Percentiles rank a stretch among this genome's conserved stretches.
Evolutionary conservation across 2,329 filamentous ascomycete genomes (phyloP).

Genomic region (Aspergillus sergii): DNA sequence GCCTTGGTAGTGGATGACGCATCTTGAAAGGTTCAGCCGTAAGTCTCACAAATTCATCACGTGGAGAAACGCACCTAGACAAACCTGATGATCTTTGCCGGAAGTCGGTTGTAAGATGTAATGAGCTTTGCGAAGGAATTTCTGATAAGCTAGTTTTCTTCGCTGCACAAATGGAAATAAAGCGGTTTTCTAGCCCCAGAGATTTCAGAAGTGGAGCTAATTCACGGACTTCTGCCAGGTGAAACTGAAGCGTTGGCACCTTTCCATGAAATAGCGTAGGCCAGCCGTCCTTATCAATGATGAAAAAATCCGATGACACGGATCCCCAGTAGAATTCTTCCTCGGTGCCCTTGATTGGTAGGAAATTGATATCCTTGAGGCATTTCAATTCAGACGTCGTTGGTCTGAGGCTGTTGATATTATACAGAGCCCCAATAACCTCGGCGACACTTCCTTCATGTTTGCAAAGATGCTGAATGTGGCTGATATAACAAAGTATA

Average conservation of each 20-base stretch:
- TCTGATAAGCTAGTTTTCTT: background rate
- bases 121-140: background rate
- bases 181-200: conserved; percentile 2
- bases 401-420: background rate
- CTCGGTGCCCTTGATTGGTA: background rate
- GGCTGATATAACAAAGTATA: background rate
- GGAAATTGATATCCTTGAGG: background rate
- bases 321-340: background rate
- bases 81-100: background rate
- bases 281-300: conserved; percentile 10
- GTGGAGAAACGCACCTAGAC: background rate
- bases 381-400: background rate
- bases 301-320: conserved; percentile 3
- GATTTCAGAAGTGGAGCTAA: conserved; percentile 3
- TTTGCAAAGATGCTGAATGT: background rate
- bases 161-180: background rate
- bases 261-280: background rate
- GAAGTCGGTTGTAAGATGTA: conserved; percentile 5
- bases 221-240: background rate
- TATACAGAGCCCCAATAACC: background rate
- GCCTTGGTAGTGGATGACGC: background rate
- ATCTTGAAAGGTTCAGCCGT: background rate
- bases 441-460: background rate
- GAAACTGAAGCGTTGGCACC: conserved; percentile 1
- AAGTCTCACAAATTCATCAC: background rate